Evolutionary conservation across 2,329 filamentous ascomycete genomes (phyloP).

Genomic region (Diaporthe sp.): DNA sequence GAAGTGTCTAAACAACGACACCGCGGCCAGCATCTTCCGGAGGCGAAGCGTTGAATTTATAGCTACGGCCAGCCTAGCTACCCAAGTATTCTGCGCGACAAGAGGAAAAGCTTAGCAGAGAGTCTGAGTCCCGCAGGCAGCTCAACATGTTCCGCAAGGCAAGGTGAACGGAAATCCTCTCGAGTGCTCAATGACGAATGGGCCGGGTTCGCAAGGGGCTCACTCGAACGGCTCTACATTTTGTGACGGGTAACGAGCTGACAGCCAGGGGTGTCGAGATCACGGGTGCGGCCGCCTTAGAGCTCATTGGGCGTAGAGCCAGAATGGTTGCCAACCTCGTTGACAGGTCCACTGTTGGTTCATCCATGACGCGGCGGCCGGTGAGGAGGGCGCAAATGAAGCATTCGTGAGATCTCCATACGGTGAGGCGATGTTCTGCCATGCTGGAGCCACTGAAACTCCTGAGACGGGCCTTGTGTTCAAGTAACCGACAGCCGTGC

Average conservation of each 20-base stretch:
- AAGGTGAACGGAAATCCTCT: constrained; percentile 14
- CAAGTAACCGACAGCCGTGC: constrained; percentile 32
- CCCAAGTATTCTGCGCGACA: background rate
- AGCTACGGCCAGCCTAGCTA: background rate
- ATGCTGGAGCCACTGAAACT: constrained; percentile 24
- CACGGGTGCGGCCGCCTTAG: constrained; percentile 17
- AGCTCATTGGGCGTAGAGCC: constrained; percentile 34
- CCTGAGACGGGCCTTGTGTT: background rate
- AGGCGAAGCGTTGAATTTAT: constrained; percentile 33
- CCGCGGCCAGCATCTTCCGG: background rate
- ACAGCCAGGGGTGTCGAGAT: constrained; percentile 25
- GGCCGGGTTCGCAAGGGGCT: background rate
- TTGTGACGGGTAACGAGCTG: constrained; percentile 1
- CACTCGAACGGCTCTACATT: constrained; percentile 21
- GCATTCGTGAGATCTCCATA: constrained; percentile 31
- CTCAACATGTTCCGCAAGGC: constrained; percentile 21
- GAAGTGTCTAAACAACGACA: background rate
- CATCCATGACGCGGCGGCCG: constrained; percentile 14
- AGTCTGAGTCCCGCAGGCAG: background rate
- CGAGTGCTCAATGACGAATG: background rate
- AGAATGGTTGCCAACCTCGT: constrained; percentile 33
- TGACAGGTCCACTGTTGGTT: constrained; percentile 12
- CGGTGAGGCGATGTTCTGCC: constrained; percentile 26
- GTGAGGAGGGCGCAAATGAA: constrained; percentile 23
- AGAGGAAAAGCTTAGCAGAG: background rate